These are phyloP conservation scores for Luffa aegyptiaca DNA, from an alignment of 306 rosid genomes.

Conservation along the genomic window DNA sequence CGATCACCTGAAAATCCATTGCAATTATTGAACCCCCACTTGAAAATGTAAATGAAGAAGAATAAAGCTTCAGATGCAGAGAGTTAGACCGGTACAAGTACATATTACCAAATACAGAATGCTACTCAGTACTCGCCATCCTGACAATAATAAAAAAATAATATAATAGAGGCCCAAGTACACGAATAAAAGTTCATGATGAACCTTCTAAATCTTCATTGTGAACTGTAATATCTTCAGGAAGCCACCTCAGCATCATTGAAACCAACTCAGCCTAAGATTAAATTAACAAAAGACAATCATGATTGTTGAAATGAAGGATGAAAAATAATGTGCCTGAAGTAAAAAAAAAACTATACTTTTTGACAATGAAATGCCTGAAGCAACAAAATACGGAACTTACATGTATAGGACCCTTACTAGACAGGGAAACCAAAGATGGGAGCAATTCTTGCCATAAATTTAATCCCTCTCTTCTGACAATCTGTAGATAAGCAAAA, in stretches of 20 bases:
- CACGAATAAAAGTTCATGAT: not conserved
- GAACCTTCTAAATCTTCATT: constrained; percentile 98
- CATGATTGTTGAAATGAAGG: not conserved
- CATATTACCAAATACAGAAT: not conserved
- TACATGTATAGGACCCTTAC: constrained; percentile 92
- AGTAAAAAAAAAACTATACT: not conserved
- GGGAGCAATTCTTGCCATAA: constrained; percentile 77
- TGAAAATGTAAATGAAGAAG: constrained; percentile 15
- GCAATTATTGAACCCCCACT: constrained; percentile 14
- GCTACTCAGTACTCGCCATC: not conserved
- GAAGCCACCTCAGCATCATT: constrained; percentile 98
- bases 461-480: constrained; percentile 77
- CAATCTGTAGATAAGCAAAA: constrained; percentile 44
- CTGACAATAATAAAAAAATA: not conserved
- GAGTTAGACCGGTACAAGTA: not conserved
- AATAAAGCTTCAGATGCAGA: constrained; percentile 5
- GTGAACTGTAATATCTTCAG: constrained; percentile 94
- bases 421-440: constrained; percentile 57
- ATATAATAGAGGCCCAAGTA: not conserved
- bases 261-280: constrained; percentile 91
- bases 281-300: constrained; percentile 1
- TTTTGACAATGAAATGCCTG: not conserved
- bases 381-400: constrained; percentile 11
- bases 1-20: constrained; percentile 54
- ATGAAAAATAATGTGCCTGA: constrained; percentile 9